Percentiles rank a stretch among this genome's conserved stretches.
phyloP scores from a whole-genome alignment of 2,329 filamentous ascomycete genomes.

The Monosporascus cannonballus region DNA sequence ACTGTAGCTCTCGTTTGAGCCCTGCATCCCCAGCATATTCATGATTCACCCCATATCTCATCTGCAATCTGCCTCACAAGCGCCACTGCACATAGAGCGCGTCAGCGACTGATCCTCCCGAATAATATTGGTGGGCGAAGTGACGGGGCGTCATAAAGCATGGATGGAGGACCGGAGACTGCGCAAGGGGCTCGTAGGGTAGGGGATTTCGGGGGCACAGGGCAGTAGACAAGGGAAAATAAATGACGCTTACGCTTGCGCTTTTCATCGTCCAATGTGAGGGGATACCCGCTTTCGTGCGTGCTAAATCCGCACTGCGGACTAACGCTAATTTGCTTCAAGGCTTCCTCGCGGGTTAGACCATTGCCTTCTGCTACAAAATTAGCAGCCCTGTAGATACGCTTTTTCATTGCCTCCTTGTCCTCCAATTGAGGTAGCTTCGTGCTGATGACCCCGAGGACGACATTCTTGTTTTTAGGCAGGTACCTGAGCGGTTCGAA shows the following conservation, averaged over 20 bases:
- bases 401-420: conserved; percentile 55
- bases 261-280: conserved; percentile 65
- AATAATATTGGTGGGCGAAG: background rate
- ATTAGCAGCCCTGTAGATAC: conserved; percentile 55
- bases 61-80: conserved; percentile 67
- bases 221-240: background rate
- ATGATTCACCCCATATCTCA: conserved; percentile 58
- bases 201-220: background rate
- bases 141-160: too few species aligned
- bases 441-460: conserved; percentile 58
- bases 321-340: conserved; percentile 62
- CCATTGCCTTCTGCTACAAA: conserved; percentile 63
- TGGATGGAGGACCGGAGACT: too few species aligned
- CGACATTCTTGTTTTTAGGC: conserved; percentile 56
- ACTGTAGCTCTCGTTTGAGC: background rate
- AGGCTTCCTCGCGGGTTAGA: conserved; percentile 58
- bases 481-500: conserved; percentile 60
- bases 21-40: conserved; percentile 2
- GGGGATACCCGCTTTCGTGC: conserved; percentile 65
- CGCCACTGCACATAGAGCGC: conserved; percentile 32
- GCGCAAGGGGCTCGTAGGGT: background rate
- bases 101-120: background rate
- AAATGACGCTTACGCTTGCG: conserved; percentile 43
- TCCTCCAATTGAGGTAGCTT: conserved; percentile 58
- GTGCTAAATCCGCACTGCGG: conserved; percentile 72